Evolutionary conservation across 768 basidiomycete species (phyloP), one percentile per base, ranked within the genome.

Genomic region (Rhizopogon vulgaris): DNA sequence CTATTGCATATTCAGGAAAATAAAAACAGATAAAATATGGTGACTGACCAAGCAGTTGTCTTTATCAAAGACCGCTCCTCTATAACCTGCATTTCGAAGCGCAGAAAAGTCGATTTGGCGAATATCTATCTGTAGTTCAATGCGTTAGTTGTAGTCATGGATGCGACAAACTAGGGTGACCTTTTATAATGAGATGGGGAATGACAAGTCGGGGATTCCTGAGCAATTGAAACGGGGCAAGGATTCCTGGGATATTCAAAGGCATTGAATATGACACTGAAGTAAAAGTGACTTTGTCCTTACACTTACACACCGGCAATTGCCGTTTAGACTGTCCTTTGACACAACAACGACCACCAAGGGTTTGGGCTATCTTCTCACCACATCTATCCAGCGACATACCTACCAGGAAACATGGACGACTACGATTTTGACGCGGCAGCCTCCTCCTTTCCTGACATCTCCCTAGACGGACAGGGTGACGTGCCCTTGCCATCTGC

Each of bases 11-110:
- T 52, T 48, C 10, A 60, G 9, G 18, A 11, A 24, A 17, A 28
- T n/a, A 6, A 3, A 45, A 3, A 46, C 9, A 1, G 32, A 14
- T 30, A 14, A 27, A 24, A 38, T n/a, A 2, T 43, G 43, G 4
- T 15, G 3, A 71, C 86, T 27, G 57, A 91, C 95, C 58, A 98
- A 70, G 63, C 95, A 98, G 60, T 99, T 98, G 64, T 99, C 95
- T 71, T 98, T 97, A 77, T 98, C 95, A 58, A 98, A 87, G 1
- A 99, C 83, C 3, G 87, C 90, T n/a, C 89, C 93, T 41, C 83
- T 80, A 64, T 91, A 94, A 4, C 94, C 93, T 7, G 84, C 81
- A 52, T 75, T 73, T 52, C 78, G 78, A 37, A 98, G 73, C 36
- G 82, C 82, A 8, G 59, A 58, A 74, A 91, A 93, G 68, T 94